Base-by-base conservation (phyloP, 2,329 filamentous ascomycete species). In the Aspergillus novoparasiticus region DNA sequence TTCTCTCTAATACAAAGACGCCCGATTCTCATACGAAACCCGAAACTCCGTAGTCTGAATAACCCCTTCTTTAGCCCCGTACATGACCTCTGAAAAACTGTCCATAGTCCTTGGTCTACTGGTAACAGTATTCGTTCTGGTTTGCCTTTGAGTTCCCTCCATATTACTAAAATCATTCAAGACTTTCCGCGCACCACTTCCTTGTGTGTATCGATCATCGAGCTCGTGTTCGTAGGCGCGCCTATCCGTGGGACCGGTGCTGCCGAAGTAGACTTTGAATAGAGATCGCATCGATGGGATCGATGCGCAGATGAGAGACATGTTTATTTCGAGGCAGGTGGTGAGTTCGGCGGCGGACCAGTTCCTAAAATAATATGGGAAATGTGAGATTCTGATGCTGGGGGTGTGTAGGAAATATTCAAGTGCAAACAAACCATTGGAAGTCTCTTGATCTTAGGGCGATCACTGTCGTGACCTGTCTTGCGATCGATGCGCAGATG, bases 201-300 rank as follows among this genome's bases (percentile, higher is more conserved):
- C 50, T 3, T 53, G 19, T 2, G 19, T 53, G 28, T 53, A 53
- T 34, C 19, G 50, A 9, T 53, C 28, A 6, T 53, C 9, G 28
- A 53, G 50, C n/a, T 53, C 50, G 30, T 53, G 50, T 34, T 53
- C 50, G 30, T 53, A 53, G 16, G 50, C 30, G 50, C 30, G 50
- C 30, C 14, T 53, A 21, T 53, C 34, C 8, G 28, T 53, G 19
- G 34, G 19, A 14, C 30, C 19, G 30, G 8, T 53, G 30, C 50
- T 34, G 50, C 50, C 50, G 3, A 53, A 53, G 16, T 34, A 53
- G 28, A 53, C 50, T 21, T 53, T 53, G 30, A 53, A 53, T 6
- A 53, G 9, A 14, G 48, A 51, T 28, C 48, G 48, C 48, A 51
- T 51, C n/a, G 48, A 26, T 6, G 48, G 48, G 48, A 53, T 19